Evolutionary conservation across 2,329 filamentous ascomycete genomes (phyloP).

Genomic region (Penicillium oxalicum): DNA sequence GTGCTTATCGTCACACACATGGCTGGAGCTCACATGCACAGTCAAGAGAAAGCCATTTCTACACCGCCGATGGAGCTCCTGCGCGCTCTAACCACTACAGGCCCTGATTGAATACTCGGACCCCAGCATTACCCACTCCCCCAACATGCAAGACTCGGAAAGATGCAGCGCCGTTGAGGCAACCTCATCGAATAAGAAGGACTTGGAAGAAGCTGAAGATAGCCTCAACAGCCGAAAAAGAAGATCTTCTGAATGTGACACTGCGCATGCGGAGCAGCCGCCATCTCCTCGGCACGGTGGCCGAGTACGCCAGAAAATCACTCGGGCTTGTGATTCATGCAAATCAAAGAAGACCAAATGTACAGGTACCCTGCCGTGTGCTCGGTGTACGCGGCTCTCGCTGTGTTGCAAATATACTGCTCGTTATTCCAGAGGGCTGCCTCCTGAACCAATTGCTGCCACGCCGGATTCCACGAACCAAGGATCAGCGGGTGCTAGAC

Average conservation of each 20-base stretch:
- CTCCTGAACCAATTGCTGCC: slow-evolving; percentile 27
- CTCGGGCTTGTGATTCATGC: slow-evolving; percentile 35
- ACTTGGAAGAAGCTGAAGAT: no score
- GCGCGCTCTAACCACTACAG: no score
- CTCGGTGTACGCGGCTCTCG: slow-evolving; percentile 29
- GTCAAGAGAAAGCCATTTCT: no score
- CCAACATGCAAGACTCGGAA: no score
- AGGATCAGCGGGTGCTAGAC: background rate
- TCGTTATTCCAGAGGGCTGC: slow-evolving; percentile 32
- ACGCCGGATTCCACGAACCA: slow-evolving; percentile 1
- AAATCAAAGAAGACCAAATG: slow-evolving; percentile 37
- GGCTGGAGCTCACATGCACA: no score
- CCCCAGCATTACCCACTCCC: no score
- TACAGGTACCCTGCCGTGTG: slow-evolving; percentile 33
- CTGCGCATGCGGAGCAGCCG: background rate
- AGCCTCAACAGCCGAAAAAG: slow-evolving; percentile 15
- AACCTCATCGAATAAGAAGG: no score
- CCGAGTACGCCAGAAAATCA: slow-evolving; percentile 32
- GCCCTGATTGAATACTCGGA: no score
- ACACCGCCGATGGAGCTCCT: no score
- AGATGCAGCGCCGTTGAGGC: no score
- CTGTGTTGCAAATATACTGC: slow-evolving; percentile 33
- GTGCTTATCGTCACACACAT: no score
- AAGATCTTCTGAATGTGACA: background rate
- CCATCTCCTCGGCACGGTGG: slow-evolving; percentile 15